phyloP scores from a whole-genome alignment of 306 rosid genomes.

The Mimosa pudica region DNA sequence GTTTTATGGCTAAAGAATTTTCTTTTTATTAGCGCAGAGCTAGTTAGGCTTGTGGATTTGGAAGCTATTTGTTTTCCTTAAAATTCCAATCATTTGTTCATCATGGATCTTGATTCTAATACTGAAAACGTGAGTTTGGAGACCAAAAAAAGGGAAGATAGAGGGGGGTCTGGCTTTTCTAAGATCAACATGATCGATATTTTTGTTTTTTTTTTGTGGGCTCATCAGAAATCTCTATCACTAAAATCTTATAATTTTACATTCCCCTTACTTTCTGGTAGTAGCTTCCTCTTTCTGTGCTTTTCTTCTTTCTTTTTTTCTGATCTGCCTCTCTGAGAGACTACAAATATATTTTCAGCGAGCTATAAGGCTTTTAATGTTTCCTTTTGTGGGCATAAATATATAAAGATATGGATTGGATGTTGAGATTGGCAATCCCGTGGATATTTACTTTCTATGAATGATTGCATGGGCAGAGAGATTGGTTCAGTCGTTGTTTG shows the following conservation, averaged over 20 bases:
- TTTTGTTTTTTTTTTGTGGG: too few species aligned
- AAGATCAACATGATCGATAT: neutral
- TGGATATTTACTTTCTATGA: neutral
- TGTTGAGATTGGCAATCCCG: conserved; percentile 22
- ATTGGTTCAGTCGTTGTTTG: conserved; percentile 73
- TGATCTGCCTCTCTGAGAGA: conserved; percentile 12
- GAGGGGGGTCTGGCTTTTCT: conserved; percentile 14
- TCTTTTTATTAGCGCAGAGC: neutral
- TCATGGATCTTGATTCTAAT: neutral
- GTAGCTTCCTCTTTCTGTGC: neutral
- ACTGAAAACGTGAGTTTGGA: neutral
- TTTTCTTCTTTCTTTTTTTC: neutral
- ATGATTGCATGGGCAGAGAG: conserved; percentile 52
- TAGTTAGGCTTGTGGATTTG: neutral
- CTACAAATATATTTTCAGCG: neutral
- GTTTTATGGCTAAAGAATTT: neutral
- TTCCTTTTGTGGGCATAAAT: neutral
- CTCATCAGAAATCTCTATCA: neutral
- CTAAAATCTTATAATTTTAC: neutral
- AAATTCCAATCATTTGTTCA: neutral
- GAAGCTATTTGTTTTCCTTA: neutral
- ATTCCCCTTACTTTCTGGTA: neutral
- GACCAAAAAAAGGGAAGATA: neutral
- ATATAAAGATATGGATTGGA: neutral
- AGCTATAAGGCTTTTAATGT: neutral